Evolutionary conservation across 495 filamentous ascomycete genomes (phyloP).

Genomic region (Delitschia confertaspora): DNA sequence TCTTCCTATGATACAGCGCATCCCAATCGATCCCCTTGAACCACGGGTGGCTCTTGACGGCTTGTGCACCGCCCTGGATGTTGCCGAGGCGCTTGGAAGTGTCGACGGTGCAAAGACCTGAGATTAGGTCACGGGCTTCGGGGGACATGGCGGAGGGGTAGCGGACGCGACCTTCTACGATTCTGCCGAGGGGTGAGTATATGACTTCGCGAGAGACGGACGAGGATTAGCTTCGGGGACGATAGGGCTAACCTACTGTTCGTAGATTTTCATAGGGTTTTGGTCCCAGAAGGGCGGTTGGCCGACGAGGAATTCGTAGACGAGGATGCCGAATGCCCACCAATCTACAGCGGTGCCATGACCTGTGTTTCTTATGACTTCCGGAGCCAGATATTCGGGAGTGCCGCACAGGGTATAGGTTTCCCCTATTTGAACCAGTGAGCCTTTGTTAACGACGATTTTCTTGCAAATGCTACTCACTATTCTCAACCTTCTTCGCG

Average conservation of each 20-base stretch:
- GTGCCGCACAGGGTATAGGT: constrained; percentile 97
- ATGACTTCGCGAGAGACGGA: neutral
- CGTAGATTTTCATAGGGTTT: constrained; percentile 94
- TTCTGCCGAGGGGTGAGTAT: constrained; percentile 39
- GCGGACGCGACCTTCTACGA: constrained; percentile 62
- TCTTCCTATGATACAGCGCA: constrained; percentile 54
- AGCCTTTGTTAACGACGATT: neutral
- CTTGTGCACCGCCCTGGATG: constrained; percentile 69
- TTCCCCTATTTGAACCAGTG: constrained; percentile 44
- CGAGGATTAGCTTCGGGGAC: too few relatives aligned
- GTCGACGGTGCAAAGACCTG: constrained; percentile 79
- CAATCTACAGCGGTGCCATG: constrained; percentile 97
- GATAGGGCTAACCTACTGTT: constrained; percentile 52
- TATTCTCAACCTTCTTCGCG: constrained; percentile 66
- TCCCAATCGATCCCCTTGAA: constrained; percentile 82
- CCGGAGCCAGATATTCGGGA: constrained; percentile 91
- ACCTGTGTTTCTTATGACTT: constrained; percentile 85
- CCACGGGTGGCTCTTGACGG: constrained; percentile 82
- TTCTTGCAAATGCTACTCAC: too few relatives aligned
- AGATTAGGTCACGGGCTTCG: constrained; percentile 76
- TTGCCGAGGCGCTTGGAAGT: constrained; percentile 80
- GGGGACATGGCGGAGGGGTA: constrained; percentile 63
- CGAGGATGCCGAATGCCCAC: constrained; percentile 95
- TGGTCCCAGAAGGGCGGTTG: constrained; percentile 97
- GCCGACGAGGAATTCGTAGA: constrained; percentile 92